phyloP scores from a whole-genome alignment of 805 yeast species.

The Yamadazyma philogaea region DNA sequence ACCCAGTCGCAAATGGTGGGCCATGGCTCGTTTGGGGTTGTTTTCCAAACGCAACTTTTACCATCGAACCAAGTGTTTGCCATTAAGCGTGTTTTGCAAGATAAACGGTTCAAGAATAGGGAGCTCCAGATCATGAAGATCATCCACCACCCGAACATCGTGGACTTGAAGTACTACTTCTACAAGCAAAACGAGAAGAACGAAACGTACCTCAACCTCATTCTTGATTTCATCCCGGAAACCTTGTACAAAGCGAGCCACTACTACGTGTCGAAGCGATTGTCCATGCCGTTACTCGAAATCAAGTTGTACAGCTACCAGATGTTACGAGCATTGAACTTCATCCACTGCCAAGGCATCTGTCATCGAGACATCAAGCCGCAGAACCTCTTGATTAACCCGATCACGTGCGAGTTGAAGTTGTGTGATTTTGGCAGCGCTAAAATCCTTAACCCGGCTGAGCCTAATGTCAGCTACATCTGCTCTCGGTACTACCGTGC shows the following conservation, averaged over 20 bases:
- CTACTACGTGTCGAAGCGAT: slow-evolving; percentile 69
- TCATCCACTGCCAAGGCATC: slow-evolving; percentile 72
- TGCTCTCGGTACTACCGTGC: slow-evolving; percentile 97
- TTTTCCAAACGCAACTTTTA: slow-evolving; percentile 78
- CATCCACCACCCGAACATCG: slow-evolving; percentile 81
- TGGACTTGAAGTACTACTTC: slow-evolving; percentile 82
- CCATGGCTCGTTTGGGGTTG: slow-evolving; percentile 99
- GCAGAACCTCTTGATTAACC: slow-evolving; percentile 83
- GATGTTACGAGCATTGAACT: slow-evolving; percentile 71
- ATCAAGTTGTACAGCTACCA: slow-evolving; percentile 82
- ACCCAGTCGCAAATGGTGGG: slow-evolving; percentile 89
- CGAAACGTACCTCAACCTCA: slow-evolving; percentile 83
- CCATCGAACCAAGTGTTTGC: slow-evolving; percentile 83
- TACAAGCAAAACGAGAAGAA: slow-evolving; percentile 69
- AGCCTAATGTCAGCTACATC: slow-evolving; percentile 93
- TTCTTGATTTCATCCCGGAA: slow-evolving; percentile 93
- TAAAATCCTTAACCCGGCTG: slow-evolving; percentile 80
- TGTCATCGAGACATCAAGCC: slow-evolving; percentile 96
- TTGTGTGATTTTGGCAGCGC: slow-evolving; percentile 97
- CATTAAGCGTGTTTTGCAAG: slow-evolving; percentile 94
- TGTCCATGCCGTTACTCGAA: slow-evolving; percentile 84
- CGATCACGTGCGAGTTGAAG: slow-evolving; percentile 78
- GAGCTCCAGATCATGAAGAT: slow-evolving; percentile 94
- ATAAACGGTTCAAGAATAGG: slow-evolving; percentile 88
- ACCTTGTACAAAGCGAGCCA: slow-evolving; percentile 89